Conservation (phyloP, 2,329 filamentous ascomycete genomes). For the Fusarium nurragi region DNA sequence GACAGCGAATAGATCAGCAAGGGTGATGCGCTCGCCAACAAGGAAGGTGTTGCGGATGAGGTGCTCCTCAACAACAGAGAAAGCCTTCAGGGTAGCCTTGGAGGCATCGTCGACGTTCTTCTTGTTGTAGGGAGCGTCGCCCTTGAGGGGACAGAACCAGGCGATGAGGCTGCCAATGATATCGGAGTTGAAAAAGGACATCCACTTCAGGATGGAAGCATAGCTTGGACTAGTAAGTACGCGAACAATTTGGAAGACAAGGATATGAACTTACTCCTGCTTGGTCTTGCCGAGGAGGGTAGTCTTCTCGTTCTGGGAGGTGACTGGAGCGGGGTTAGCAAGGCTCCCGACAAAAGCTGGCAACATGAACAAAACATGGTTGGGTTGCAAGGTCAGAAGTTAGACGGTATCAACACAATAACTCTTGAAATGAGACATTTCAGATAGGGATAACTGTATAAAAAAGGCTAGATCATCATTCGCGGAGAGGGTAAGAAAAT, state of each 20-base stretch:
- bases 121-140: conserved; percentile 93
- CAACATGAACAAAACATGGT: conserved; percentile 43
- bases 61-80: conserved; percentile 84
- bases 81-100: conserved; percentile 73
- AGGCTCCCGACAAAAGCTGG: conserved; percentile 36
- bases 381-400: conserved; percentile 72
- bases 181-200: conserved; percentile 96
- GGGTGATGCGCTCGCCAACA: conserved; percentile 95
- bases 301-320: conserved; percentile 99
- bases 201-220: conserved; percentile 96
- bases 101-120: conserved; percentile 86
- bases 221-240: conserved; percentile 63
- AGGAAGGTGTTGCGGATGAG: conserved; percentile 95
- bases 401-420: conserved; percentile 88
- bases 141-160: conserved; percentile 89
- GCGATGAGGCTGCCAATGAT: conserved; percentile 75
- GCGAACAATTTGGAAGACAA: not conserved
- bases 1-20: conserved; percentile 90
- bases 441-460: conserved; percentile 99
- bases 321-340: conserved; percentile 70
- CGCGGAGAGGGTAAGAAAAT: conserved; percentile 29
- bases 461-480: conserved; percentile 77
- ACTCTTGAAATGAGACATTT: conserved; percentile 61
- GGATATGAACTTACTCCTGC: conserved; percentile 80
- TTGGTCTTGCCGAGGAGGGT: conserved; percentile 99